These are phyloP conservation scores for Pleomassaria siparia DNA, from an alignment of 2,329 filamentous ascomycete species.

Conservation along the genomic window DNA sequence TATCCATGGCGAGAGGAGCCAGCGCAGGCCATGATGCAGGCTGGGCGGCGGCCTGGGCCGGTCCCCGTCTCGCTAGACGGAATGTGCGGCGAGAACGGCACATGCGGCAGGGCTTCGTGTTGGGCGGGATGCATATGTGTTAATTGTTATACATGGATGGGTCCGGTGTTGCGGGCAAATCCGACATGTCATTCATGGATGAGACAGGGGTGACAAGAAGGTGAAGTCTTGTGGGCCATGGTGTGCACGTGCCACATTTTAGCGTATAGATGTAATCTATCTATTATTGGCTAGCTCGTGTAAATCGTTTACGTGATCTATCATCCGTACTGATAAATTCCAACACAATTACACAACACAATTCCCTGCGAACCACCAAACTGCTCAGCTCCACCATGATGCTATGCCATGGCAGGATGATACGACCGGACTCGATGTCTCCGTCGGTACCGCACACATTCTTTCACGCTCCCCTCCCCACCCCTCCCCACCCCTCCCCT, in stretches of 20 bases:
- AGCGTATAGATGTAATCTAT: no score
- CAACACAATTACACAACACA: no score
- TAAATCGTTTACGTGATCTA: background rate
- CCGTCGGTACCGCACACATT: slow-evolving; percentile 1
- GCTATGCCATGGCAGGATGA: slow-evolving; percentile 3
- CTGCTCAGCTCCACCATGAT: background rate
- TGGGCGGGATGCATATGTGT: slow-evolving; percentile 6
- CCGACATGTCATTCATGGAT: background rate
- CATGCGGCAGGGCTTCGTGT: no score
- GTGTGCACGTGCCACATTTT: no score
- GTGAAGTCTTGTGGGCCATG: no score
- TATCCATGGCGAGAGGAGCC: no score
- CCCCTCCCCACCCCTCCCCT: background rate
- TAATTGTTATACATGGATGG: slow-evolving; percentile 15
- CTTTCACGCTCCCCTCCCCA: background rate
- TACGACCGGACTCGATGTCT: slow-evolving; percentile 8
- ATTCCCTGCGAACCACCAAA: no score
- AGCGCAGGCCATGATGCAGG: slow-evolving; percentile 1
- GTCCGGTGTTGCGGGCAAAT: slow-evolving; percentile 5
- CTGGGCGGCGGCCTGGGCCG: background rate
- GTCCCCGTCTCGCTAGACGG: background rate
- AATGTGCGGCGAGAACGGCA: background rate
- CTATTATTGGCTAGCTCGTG: no score
- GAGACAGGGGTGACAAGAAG: background rate
- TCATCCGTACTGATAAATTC: background rate